phyloP scores from a whole-genome alignment of 2,329 filamentous ascomycete species.

The Trichophyton equinum region DNA sequence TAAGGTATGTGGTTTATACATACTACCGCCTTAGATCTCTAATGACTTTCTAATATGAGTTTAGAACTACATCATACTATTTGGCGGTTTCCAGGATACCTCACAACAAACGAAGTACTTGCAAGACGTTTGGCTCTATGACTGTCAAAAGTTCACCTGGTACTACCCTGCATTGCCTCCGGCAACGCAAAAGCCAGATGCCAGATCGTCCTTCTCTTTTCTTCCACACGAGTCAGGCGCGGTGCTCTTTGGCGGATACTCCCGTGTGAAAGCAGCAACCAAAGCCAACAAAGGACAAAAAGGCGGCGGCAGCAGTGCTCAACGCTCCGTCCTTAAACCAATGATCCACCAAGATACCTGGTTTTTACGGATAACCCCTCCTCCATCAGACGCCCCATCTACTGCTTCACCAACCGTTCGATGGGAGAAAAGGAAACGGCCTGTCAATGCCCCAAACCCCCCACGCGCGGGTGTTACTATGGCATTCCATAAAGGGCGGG shows the following conservation, averaged over 20 bases:
- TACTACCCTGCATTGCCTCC: constrained; percentile 60
- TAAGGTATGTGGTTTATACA: constrained; percentile 41
- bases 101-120: constrained; percentile 90
- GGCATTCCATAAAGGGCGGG: constrained; percentile 84
- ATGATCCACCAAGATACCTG: constrained; percentile 92
- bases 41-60: too few species aligned
- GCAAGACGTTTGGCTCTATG: constrained; percentile 89
- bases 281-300: constrained; percentile 49
- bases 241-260: constrained; percentile 87
- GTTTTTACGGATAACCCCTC: constrained; percentile 70
- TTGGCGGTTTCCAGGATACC: constrained; percentile 95
- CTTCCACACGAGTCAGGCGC: constrained; percentile 83
- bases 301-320: constrained; percentile 46
- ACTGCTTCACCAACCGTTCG: constrained; percentile 59
- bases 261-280: constrained; percentile 63
- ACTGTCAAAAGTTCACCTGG: constrained; percentile 79
- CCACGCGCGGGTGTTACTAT: constrained; percentile 80
- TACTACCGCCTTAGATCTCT: too few species aligned
- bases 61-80: constrained; percentile 79
- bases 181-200: constrained; percentile 75
- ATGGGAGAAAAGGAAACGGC: constrained; percentile 89
- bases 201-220: constrained; percentile 82
- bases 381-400: constrained; percentile 52
- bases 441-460: constrained; percentile 76
- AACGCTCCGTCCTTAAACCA: constrained; percentile 64